Base-by-base conservation (phyloP, 805 yeast genomes). In the Myxozyma melibiosi region DNA sequence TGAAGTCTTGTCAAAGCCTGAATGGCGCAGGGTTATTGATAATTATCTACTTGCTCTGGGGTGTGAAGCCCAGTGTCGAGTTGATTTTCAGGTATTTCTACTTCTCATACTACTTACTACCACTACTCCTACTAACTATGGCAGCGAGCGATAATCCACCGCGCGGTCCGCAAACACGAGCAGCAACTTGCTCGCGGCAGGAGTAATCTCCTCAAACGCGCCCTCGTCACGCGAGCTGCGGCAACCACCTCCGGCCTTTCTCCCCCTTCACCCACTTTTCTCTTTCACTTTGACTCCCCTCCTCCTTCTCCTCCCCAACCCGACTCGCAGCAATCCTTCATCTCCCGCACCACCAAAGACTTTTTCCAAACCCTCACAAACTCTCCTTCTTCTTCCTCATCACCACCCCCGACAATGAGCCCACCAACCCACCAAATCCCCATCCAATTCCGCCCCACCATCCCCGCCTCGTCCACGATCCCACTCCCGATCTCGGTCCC, bases 1-100 rank as follows among this genome's bases (percentile, higher is more conserved):
- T 14, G 18, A 16, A 6, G 27, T 20, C 7, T 39, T 66, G 44
- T 66, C 80, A n/a, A 72, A 80, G 4, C 76, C 82, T 25, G 88
- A 86, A 68, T 85, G 90, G 89, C 74, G 91, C 63, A 84, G 85
- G 66, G 79, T 86, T 27, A 83, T 86, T 57, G 92, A 86, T 62
- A 86, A 85, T 70, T 86, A 80, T 65, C 65, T 84, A 35, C 70
- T 85, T 35, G 84, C 83, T 66, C 73, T 85, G 30, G 88, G 83
- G 3, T 85, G 85, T 46, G 90, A 85, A 64, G 82, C 84, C 14
- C 90, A 86, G 68, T 84, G 90, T 64, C 77, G 89, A 20, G 73
- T 74, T 34, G 90, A 86, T 65, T 86, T 83, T 67, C 82, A 45
- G 50, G 50, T 45, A 18, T 22, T 13, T 14, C 9, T 13, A 34